Percentiles rank a stretch among this genome's conserved stretches.
phyloP scores from a whole-genome alignment of 306 rosid species.

The Prunus dulcis region DNA sequence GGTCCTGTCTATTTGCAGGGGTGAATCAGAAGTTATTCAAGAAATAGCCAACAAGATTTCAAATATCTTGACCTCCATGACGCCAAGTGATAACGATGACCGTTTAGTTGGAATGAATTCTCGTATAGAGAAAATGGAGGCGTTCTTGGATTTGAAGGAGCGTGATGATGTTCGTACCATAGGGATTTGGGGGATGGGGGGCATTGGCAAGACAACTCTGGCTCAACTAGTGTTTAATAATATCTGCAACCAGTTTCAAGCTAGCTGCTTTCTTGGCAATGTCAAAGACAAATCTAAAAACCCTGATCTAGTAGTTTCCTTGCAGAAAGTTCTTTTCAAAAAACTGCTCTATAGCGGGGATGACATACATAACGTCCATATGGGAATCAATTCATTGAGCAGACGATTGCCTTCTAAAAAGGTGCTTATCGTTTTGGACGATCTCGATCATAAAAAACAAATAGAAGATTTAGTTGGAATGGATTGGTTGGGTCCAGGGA shows the following conservation, averaged over 20 bases:
- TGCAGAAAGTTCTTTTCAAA: neutral
- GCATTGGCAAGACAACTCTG: neutral
- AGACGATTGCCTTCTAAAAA: neutral
- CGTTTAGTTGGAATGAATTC: neutral
- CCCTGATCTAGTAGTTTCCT: too few species aligned
- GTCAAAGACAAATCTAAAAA: neutral
- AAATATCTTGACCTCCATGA: too few species aligned
- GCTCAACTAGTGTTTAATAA: too few species aligned
- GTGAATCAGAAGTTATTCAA: too few species aligned
- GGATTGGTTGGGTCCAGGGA: too few species aligned
- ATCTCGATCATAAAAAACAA: too few species aligned
- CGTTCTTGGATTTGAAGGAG: neutral
- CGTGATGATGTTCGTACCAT: neutral
- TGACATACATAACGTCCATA: neutral
- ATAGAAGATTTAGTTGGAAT: too few species aligned
- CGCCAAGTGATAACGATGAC: too few species aligned
- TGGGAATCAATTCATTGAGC: neutral
- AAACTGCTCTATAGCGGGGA: too few species aligned
- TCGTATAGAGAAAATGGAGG: neutral
- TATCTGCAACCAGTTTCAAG: neutral
- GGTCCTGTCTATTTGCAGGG: too few species aligned
- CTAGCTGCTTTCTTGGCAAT: neutral
- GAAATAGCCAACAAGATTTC: too few species aligned
- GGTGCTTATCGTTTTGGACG: neutral
- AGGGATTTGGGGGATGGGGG: constrained; percentile 9